These are phyloP conservation scores for Stentor coeruleus DNA, from an alignment of 73 alveolate genomes.

Conservation along the genomic window DNA sequence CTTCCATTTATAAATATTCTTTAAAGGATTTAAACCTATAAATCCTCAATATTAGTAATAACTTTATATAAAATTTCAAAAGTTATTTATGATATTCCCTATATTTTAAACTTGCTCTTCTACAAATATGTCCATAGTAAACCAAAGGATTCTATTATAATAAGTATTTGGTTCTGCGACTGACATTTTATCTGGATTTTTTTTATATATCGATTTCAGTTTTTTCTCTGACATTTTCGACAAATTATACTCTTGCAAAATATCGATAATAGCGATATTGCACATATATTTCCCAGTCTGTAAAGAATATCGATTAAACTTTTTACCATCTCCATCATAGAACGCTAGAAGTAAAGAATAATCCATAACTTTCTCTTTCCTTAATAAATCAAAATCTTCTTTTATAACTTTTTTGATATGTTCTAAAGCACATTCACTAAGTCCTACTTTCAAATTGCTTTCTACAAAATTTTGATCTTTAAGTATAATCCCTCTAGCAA, in stretches of 20 bases:
- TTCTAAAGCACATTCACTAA: not conserved
- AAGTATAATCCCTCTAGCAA: not conserved
- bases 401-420: not conserved
- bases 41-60: no score
- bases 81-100: no score
- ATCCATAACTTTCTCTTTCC: not conserved
- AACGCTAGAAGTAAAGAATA: not conserved
- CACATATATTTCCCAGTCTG: not conserved
- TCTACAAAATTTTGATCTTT: constrained; percentile 1
- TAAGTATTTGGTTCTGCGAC: constrained; percentile 8
- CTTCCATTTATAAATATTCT: no score
- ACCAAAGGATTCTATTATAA: not conserved
- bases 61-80: no score
- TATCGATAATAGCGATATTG: not conserved
- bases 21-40: no score
- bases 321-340: not conserved
- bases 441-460: not conserved
- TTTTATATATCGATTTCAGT: not conserved
- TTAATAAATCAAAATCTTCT: not conserved
- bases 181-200: not conserved
- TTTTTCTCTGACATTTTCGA: not conserved
- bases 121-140: no score
- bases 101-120: no score
- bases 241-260: constrained; percentile 15
- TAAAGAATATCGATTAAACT: not conserved